Evolutionary conservation across 345 rosid species (phyloP).

Genomic region (Bruguiera sexangula): DNA sequence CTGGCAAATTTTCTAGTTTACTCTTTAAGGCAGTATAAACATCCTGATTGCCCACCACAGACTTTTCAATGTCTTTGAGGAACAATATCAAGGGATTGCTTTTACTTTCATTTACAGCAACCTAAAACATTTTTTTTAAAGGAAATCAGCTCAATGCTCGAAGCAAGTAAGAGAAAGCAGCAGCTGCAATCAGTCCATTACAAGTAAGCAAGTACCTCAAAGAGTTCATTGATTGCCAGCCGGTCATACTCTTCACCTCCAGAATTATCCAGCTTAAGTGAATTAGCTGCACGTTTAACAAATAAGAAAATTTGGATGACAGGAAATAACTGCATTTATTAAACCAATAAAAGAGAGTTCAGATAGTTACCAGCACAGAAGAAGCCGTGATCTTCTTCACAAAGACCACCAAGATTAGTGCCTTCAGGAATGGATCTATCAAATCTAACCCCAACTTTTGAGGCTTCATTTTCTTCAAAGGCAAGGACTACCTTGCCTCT

Average conservation of each 20-base stretch:
- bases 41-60: slow-evolving; percentile 70
- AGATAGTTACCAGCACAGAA: slow-evolving; percentile 68
- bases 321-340: background rate
- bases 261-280: slow-evolving; percentile 75
- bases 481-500: slow-evolving; percentile 92
- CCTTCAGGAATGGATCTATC: slow-evolving; percentile 84
- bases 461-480: slow-evolving; percentile 81
- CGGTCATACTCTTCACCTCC: slow-evolving; percentile 79
- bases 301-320: slow-evolving; percentile 3
- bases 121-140: slow-evolving; percentile 40
- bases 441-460: slow-evolving; percentile 93
- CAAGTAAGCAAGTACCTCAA: slow-evolving; percentile 55
- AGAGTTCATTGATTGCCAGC: slow-evolving; percentile 76
- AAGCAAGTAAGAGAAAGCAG: background rate
- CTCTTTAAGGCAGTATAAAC: slow-evolving; percentile 55
- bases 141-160: slow-evolving; percentile 10
- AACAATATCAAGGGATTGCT: slow-evolving; percentile 68
- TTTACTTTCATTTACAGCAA: slow-evolving; percentile 65
- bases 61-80: slow-evolving; percentile 89
- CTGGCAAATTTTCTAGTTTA: slow-evolving; percentile 80
- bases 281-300: slow-evolving; percentile 49
- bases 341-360: background rate
- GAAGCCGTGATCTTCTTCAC: slow-evolving; percentile 89
- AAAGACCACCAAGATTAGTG: slow-evolving; percentile 88
- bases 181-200: background rate